Evolutionary conservation across 2,329 filamentous ascomycete genomes (phyloP).

Genomic region (Penicillium sp.): DNA sequence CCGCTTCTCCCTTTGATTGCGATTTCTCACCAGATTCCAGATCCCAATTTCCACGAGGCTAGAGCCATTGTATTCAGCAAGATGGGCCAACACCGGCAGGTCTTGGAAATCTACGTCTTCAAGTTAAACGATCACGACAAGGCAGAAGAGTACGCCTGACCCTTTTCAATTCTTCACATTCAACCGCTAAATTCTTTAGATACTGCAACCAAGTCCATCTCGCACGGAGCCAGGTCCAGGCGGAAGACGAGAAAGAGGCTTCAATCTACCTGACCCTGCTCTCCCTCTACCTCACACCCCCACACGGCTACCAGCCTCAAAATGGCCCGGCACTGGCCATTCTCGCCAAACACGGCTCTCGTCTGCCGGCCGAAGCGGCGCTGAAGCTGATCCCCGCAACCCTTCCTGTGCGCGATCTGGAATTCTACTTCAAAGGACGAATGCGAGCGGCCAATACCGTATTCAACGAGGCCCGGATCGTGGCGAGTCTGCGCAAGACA

Average conservation of each 20-base stretch:
- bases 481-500: constrained; percentile 68
- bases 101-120: constrained; percentile 95
- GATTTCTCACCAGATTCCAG: constrained; percentile 39
- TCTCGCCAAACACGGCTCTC: constrained; percentile 85
- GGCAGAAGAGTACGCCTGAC: constrained; percentile 72
- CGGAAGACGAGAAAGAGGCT: constrained; percentile 50
- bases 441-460: constrained; percentile 80
- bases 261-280: constrained; percentile 91
- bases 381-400: constrained; percentile 76
- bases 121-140: constrained; percentile 80
- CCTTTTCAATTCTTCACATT: not conserved
- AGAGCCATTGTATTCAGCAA: constrained; percentile 87
- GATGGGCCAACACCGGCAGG: constrained; percentile 92
- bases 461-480: constrained; percentile 72
- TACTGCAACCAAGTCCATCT: constrained; percentile 86
- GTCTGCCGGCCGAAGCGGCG: constrained; percentile 80
- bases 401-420: constrained; percentile 71
- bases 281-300: constrained; percentile 79
- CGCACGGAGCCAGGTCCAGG: constrained; percentile 36
- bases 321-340: constrained; percentile 76
- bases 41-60: constrained; percentile 79
- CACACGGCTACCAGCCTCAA: constrained; percentile 63
- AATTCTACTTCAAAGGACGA: constrained; percentile 84
- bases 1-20: too few relatives aligned
- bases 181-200: constrained; percentile 35